phyloP scores from a whole-genome alignment of 192 early-diverging fungal species.

The Umbelopsis vinacea region DNA sequence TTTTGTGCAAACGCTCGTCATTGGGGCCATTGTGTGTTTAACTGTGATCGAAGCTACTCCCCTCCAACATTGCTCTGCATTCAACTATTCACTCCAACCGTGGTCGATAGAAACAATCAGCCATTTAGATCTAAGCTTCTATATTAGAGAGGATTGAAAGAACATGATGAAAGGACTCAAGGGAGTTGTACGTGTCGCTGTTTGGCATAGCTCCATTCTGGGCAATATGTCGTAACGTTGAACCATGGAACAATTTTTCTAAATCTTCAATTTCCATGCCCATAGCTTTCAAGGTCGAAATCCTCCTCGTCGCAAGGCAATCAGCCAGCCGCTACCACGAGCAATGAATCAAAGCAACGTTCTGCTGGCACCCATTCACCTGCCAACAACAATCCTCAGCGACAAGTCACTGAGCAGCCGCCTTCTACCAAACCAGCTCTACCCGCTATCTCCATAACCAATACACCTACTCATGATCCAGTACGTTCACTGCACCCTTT shows the following conservation, averaged over 20 bases:
- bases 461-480: constrained; percentile 15
- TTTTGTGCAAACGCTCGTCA: constrained; percentile 18
- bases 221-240: not conserved
- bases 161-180: constrained; percentile 43
- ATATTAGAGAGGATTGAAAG: constrained; percentile 3
- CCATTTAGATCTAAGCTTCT: not conserved
- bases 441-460: not conserved
- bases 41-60: not conserved
- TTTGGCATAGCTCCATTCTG: no score
- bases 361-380: not conserved
- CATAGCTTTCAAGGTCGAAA: constrained; percentile 38
- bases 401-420: not conserved
- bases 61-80: not conserved
- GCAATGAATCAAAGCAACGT: not conserved
- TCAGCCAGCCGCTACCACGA: not conserved
- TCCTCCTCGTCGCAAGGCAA: constrained; percentile 19
- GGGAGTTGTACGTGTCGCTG: constrained; percentile 30
- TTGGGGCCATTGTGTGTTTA: not conserved
- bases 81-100: not conserved
- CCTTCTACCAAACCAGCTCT: not conserved
- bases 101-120: not conserved
- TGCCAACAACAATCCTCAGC: no score
- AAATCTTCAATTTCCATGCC: not conserved
- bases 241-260: not conserved
- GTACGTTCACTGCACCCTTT: not conserved